Evolutionary conservation across 352 stramenopile genomes (phyloP).

Genomic region (Chrysophaeum taylorii): DNA sequence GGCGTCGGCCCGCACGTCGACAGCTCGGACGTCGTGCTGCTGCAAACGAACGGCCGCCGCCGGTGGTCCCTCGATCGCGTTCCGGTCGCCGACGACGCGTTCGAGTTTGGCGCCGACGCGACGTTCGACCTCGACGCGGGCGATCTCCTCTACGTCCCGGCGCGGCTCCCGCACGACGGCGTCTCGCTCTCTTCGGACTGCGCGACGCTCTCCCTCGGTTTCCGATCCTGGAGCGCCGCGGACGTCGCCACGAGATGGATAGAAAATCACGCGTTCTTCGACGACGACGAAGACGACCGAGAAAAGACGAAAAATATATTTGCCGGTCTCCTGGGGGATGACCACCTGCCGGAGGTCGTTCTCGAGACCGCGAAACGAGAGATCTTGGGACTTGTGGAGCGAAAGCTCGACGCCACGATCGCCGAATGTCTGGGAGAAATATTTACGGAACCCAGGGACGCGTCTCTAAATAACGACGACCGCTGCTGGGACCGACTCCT

Average conservation of each 20-base stretch:
- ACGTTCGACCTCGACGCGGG: not conserved
- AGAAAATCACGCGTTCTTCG: not conserved
- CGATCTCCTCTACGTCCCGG: slow-evolving; percentile 2
- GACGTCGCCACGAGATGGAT: not conserved
- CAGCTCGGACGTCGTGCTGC: not conserved
- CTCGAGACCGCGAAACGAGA: too few species aligned
- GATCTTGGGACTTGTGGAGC: too few species aligned
- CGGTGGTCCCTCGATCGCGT: not conserved
- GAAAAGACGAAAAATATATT: not conserved
- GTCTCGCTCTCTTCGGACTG: not conserved
- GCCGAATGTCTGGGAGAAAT: not conserved
- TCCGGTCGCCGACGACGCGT: not conserved
- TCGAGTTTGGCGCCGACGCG: not conserved
- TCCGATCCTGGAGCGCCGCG: not conserved
- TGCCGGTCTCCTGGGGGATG: not conserved
- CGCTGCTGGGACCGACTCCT: not conserved
- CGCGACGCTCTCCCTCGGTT: slow-evolving; percentile 1
- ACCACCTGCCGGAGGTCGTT: not conserved
- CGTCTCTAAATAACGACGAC: not conserved
- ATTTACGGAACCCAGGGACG: not conserved
- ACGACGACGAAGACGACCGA: not conserved
- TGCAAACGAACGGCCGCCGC: not conserved
- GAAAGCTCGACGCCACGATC: not conserved
- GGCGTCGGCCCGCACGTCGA: slow-evolving; percentile 14
- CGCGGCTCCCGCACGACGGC: slow-evolving; percentile 4